phyloP scores from a whole-genome alignment of 2,329 filamentous ascomycete genomes.

The Diaporthe longicolla region DNA sequence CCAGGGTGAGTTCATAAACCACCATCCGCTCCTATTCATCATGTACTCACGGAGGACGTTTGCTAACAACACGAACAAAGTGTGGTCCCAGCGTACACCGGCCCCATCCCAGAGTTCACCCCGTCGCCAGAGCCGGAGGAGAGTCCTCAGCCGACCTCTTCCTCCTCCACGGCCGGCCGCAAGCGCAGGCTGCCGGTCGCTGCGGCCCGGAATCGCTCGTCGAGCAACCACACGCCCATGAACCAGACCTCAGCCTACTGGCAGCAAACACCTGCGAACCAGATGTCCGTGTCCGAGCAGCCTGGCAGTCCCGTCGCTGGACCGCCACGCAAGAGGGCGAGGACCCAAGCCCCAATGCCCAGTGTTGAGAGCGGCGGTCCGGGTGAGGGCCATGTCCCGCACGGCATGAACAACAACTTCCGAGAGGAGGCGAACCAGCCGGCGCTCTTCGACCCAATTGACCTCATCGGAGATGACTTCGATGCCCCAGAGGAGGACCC shows the following conservation, averaged over 20 bases:
- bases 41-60: not conserved
- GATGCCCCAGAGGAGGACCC: not conserved
- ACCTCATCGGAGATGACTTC: not conserved
- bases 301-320: not conserved
- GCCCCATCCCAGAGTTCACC: constrained; percentile 34
- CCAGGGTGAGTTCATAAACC: constrained; percentile 30
- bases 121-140: constrained; percentile 4
- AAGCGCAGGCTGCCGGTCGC: not conserved
- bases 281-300: not conserved
- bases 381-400: not conserved
- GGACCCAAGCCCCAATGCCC: not conserved
- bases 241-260: too few relatives aligned
- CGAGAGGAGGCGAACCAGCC: not conserved
- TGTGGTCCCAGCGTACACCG: constrained; percentile 21
- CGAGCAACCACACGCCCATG: not conserved
- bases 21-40: too few relatives aligned
- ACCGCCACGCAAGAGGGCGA: not conserved
- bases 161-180: not conserved
- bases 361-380: not conserved
- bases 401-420: too few relatives aligned
- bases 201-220: not conserved
- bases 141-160: not conserved
- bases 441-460: not conserved
- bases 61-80: not conserved
- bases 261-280: too few relatives aligned